Conservation (phyloP, 805 yeast species). For the Wickerhamomyces sydowiorum region DNA sequence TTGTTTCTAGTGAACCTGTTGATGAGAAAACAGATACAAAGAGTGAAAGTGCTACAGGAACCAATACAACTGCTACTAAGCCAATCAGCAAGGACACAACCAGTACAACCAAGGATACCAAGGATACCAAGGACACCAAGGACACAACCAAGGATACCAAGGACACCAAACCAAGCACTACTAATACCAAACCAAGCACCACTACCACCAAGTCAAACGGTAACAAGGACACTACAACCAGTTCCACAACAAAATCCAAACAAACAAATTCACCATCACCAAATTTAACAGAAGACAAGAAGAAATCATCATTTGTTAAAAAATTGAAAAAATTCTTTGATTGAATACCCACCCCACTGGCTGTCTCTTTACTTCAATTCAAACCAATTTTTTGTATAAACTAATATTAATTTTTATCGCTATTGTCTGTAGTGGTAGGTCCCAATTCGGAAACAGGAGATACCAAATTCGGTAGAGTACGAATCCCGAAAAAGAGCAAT, state of each 20-base stretch:
- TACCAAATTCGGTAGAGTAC: too few relatives aligned
- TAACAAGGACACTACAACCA: not conserved
- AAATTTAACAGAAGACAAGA: constrained; percentile 12
- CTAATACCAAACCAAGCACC: not conserved
- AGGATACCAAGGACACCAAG: not conserved
- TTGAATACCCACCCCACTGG: not conserved
- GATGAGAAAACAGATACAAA: constrained; percentile 5
- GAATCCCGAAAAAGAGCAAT: too few relatives aligned
- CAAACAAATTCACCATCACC: not conserved
- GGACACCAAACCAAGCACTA: not conserved
- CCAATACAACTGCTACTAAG: not conserved
- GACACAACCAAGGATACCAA: constrained; percentile 2
- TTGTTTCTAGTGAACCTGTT: constrained; percentile 26
- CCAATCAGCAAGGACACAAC: constrained; percentile 1
- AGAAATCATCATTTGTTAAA: constrained; percentile 13
- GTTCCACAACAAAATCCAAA: constrained; percentile 1
- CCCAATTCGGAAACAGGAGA: too few relatives aligned
- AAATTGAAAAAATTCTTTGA: constrained; percentile 17
- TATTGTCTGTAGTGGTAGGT: too few relatives aligned
- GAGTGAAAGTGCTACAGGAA: not conserved
- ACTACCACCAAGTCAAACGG: too few relatives aligned
- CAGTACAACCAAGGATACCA: constrained; percentile 2
- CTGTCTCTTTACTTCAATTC: constrained; percentile 1
- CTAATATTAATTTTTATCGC: not conserved
- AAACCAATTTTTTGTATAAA: not conserved